Base-by-base conservation (phyloP, 768 basidiomycete species). In the Mycena polygramma region DNA sequence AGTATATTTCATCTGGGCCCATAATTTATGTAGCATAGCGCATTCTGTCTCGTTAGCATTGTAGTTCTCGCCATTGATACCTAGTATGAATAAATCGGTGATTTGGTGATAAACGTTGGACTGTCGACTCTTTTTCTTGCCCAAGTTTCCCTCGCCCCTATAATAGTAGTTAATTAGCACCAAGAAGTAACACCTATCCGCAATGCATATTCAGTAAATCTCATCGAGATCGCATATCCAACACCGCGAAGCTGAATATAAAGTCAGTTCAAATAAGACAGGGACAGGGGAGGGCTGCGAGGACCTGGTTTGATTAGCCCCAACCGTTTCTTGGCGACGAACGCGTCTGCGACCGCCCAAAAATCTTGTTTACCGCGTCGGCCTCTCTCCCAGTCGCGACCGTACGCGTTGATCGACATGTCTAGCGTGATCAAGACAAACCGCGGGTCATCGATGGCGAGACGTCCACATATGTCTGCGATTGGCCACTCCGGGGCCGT, bases 401-500 rank as follows among this genome's bases (percentile, higher is more conserved):
- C 67, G 57, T 58, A 64, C 43, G 62, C 53, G 9, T 54, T 15
- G 17, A 43, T 19, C 8, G 71, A 72, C 4, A n/a, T 11, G 46
- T 68, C 67, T 0, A 69, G 20, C 3, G 67, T 36, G 15, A 51
- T 52, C n/a, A 72, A 48, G 4, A 72, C 71, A 26, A 72, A 58
- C 2, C 71, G 71, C 30, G 63, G 67, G 24, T 72, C 71, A 13
- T 69, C 52, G 24, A 72, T 64, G 14, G 35, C 36, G 19, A 72
- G 62, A 4, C 66, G 41, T 13, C 13, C 66, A 19, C 58, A 58
- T n/a, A 72, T 68, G 46, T 68, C 66, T 39, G 66, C 71, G 14
- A 68, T 57, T 24, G 63, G 66, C 71, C 66, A 72, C 58, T 72
- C 71, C 8, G 66, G 71, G 51, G 68, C 66, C 9, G 63, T 51